These are phyloP conservation scores for Ophiocordyceps australis DNA, from an alignment of 2,329 filamentous ascomycete species.

Conservation along the genomic window DNA sequence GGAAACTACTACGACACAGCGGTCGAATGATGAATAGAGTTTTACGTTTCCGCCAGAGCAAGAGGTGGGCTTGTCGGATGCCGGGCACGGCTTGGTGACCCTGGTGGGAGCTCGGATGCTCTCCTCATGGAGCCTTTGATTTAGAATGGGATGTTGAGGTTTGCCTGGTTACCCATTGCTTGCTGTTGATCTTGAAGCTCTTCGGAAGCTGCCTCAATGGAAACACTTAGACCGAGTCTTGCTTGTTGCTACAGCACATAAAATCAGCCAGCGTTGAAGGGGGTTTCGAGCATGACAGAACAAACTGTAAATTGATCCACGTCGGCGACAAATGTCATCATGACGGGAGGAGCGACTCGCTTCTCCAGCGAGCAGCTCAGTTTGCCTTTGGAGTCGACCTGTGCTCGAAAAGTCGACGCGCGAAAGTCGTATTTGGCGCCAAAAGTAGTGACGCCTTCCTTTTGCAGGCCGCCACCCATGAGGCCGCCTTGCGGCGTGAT, in stretches of 20 bases:
- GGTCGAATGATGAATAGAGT: conserved; percentile 6
- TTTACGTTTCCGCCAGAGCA: conserved; percentile 5
- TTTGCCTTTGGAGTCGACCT: conserved; percentile 90
- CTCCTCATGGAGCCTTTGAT: conserved; percentile 3
- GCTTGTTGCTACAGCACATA: conserved; percentile 59
- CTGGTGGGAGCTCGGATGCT: conserved; percentile 6
- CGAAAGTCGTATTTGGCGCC: conserved; percentile 98
- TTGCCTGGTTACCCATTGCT: conserved; percentile 27
- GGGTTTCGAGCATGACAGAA: conserved; percentile 5
- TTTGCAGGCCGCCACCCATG: conserved; percentile 60
- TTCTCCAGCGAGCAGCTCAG: conserved; percentile 88
- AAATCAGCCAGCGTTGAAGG: conserved; percentile 10
- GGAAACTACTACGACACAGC: conserved; percentile 13
- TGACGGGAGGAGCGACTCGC: conserved; percentile 80
- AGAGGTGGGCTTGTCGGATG: too few species aligned
- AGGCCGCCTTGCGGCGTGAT: conserved; percentile 44
- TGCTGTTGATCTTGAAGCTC: conserved; percentile 79
- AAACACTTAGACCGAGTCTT: conserved; percentile 87
- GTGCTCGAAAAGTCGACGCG: conserved; percentile 85
- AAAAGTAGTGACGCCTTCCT: conserved; percentile 79
- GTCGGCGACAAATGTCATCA: conserved; percentile 88
- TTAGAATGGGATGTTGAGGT: conserved; percentile 50
- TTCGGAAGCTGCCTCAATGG: conserved; percentile 70
- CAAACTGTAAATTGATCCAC: conserved; percentile 90
- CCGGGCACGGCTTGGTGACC: conserved; percentile 9